phyloP scores from a whole-genome alignment of 2,329 filamentous ascomycete species.

The Neurospora sp. region DNA sequence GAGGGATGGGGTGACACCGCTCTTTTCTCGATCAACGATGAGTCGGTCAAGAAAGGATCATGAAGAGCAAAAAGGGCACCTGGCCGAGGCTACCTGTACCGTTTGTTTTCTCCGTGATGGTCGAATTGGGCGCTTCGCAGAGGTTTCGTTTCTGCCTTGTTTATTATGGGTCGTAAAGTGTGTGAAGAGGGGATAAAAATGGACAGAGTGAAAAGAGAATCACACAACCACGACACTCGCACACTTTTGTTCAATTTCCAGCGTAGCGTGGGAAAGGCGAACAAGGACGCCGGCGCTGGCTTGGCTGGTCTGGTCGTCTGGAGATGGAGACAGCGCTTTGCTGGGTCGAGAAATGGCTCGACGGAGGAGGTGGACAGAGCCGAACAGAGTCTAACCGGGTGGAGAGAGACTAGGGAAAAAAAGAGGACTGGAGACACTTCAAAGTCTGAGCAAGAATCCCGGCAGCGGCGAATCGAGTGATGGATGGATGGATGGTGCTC shows the following conservation, averaged over 20 bases:
- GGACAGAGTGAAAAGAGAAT: neutral
- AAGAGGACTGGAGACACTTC: slow-evolving; percentile 3
- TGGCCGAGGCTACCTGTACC: slow-evolving; percentile 2
- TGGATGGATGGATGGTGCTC: neutral
- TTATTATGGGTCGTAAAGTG: neutral
- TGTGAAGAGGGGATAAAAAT: neutral
- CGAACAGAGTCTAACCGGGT: neutral
- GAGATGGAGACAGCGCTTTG: neutral
- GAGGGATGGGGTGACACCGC: slow-evolving; percentile 29
- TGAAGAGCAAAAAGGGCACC: slow-evolving; percentile 6
- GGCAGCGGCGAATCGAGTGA: neutral
- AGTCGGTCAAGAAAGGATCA: slow-evolving; percentile 28
- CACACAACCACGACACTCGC: neutral
- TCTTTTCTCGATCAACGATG: slow-evolving; percentile 28
- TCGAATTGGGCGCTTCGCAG: slow-evolving; percentile 1
- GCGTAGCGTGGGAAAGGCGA: neutral
- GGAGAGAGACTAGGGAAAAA: slow-evolving; percentile 1
- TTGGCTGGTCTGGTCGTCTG: neutral
- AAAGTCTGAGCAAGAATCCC: neutral
- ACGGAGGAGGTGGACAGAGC: neutral
- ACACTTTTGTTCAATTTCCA: neutral
- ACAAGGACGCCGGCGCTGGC: neutral
- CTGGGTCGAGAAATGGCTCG: neutral
- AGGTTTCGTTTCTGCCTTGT: neutral
- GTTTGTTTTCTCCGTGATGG: neutral